Base-by-base conservation (phyloP, 768 basidiomycete genomes). In the Pholiota microspora region DNA sequence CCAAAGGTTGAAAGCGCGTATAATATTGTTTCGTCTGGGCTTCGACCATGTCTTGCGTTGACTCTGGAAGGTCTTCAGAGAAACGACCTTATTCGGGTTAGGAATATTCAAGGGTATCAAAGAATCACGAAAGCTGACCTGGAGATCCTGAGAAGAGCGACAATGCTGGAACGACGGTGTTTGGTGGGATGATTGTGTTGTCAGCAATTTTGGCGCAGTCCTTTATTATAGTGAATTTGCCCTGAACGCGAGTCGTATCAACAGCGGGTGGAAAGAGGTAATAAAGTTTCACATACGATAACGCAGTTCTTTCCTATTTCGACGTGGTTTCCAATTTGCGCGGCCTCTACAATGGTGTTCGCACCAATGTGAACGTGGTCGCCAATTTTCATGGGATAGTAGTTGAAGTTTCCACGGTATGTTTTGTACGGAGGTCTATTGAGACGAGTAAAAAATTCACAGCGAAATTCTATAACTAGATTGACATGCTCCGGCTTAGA, bases 361-460 rank as follows among this genome's bases (percentile, higher is more conserved):
- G 89, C 83, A 13, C 95, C 96, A 42, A 99, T 92, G 58, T 96
- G 88, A 21, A 98, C 97, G 66, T 92, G 86, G 71, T 98, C 95
- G 2, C 93, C 92, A 8, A 99, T 86, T 68, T 95, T 94, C 87
- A 98, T 93, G 4, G 96, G 96, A 65, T 98, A 98, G 72, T 95
- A 98, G 66, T 98, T 97, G 77, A 93, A 92, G 58, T 89, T 86
- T 57, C 89, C 90, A 49, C 91, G 84, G 68, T 93, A 94, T 0
- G 91, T 93, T 71, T 93, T 92, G 69, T 92, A 91, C 2, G 90
- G 92, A 8, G 90, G 92, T 59, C 90, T 90, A 32, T 5, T 7
- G 12, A 46, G 38, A 15, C 12, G 21, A 15, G n/a, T 32, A 7
- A 27, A 25, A n/a, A n/a, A n/a, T n/a, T n/a, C n/a, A n/a, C n/a